These are phyloP conservation scores for Pseudocercospora ulei DNA, from an alignment of 2,329 filamentous ascomycete species.

Conservation along the genomic window DNA sequence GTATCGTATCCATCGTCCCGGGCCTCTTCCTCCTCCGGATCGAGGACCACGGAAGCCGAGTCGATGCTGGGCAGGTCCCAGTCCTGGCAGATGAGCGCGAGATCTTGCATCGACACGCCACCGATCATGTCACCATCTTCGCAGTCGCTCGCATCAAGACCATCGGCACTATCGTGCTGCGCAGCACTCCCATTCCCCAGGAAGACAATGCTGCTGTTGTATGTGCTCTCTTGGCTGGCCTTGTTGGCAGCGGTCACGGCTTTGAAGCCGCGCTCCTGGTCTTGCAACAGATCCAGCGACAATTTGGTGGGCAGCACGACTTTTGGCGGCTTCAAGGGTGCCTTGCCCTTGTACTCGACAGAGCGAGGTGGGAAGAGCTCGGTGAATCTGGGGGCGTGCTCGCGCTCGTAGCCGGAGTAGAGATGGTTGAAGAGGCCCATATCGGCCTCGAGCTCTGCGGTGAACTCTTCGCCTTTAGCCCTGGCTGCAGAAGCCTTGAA, in stretches of 20 bases:
- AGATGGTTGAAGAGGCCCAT: conserved; percentile 67
- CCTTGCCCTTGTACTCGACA: conserved; percentile 67
- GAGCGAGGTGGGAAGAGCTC: conserved; percentile 73
- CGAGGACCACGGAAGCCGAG: conserved; percentile 31
- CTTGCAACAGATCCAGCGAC: conserved; percentile 71
- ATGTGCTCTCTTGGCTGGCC: conserved; percentile 40
- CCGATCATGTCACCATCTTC: conserved; percentile 57
- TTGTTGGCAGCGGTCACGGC: conserved; percentile 49
- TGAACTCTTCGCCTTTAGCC: conserved; percentile 24
- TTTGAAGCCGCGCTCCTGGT: conserved; percentile 77
- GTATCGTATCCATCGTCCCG: conserved; percentile 33
- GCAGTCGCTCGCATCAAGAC: conserved; percentile 45
- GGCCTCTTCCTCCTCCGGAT: conserved; percentile 22
- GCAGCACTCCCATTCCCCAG: conserved; percentile 49
- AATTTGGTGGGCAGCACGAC: conserved; percentile 77
- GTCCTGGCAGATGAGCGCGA: conserved; percentile 76
- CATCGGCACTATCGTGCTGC: conserved; percentile 44
- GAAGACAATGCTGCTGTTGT: conserved; percentile 34
- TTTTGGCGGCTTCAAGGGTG: conserved; percentile 68
- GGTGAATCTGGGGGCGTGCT: conserved; percentile 67
- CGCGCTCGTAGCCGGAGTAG: conserved; percentile 70
- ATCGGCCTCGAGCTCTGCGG: conserved; percentile 48
- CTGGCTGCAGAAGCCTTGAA: conserved; percentile 27
- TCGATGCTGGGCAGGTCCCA: conserved; percentile 60
- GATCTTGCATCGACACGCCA: conserved; percentile 66